Evolutionary conservation across 1,139 yeast species (phyloP).

Genomic region (Chernovozyma sophiae-reginae): DNA sequence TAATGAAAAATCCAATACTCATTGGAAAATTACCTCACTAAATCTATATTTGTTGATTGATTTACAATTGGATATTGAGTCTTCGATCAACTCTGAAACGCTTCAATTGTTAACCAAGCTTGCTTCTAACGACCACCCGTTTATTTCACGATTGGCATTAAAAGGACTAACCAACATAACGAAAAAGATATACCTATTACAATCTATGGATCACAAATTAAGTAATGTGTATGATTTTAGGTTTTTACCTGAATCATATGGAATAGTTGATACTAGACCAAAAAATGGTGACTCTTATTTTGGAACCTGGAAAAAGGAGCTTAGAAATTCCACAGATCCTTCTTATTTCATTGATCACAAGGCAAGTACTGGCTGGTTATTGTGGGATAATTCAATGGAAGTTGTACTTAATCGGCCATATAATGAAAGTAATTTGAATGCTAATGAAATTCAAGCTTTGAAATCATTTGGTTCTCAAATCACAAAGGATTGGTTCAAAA

Average conservation of each 20-base stretch:
- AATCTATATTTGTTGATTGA: conserved; percentile 52
- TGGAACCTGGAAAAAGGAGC: conserved; percentile 47
- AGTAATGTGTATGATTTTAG: conserved; percentile 41
- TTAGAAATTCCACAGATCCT: conserved; percentile 48
- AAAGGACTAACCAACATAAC: conserved; percentile 59
- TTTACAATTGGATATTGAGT: conserved; percentile 54
- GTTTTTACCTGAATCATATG: conserved; percentile 35
- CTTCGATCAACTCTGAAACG: conserved; percentile 40
- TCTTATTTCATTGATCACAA: conserved; percentile 55
- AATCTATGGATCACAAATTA: conserved; percentile 52
- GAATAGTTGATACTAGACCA: conserved; percentile 39
- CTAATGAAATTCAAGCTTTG: conserved; percentile 44
- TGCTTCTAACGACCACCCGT: conserved; percentile 70
- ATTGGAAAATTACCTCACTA: conserved; percentile 68
- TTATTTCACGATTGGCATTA: conserved; percentile 58
- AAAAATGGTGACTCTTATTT: conserved; percentile 30
- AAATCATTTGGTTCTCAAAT: conserved; percentile 42
- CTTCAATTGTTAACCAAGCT: conserved; percentile 48
- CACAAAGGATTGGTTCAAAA: conserved; percentile 55
- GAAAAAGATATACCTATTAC: conserved; percentile 49
- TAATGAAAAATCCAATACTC: conserved; percentile 36
- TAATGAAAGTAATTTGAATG: conserved; percentile 17
- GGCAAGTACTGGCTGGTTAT: conserved; percentile 65
- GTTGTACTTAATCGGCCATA: conserved; percentile 38
- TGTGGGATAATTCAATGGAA: conserved; percentile 62